A percentile compares a stretch with the other conserved stretches of the same genome.
phyloP scores from a whole-genome alignment of 768 basidiomycete genomes.

The Pilatotrama ljubarskyi region DNA sequence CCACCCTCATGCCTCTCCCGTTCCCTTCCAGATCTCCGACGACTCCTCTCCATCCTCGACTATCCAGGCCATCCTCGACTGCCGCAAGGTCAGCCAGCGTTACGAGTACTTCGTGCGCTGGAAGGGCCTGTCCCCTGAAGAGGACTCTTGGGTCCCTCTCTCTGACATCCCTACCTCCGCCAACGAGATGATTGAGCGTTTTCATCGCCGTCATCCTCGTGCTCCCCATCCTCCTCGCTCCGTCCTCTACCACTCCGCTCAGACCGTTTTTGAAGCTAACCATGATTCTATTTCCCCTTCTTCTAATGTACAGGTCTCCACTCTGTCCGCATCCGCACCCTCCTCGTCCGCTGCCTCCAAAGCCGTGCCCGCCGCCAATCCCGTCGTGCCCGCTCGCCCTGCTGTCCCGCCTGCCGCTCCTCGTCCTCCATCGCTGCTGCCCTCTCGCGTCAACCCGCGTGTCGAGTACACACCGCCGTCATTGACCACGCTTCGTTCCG shows the following conservation, averaged over 20 bases:
- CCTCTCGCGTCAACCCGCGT: neutral
- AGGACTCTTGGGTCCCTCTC: conserved; percentile 39
- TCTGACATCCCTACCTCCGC: conserved; percentile 34
- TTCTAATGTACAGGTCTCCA: neutral
- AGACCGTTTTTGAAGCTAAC: neutral
- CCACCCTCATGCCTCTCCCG: conserved; percentile 19
- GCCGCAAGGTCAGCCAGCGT: too few species aligned
- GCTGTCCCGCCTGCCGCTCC: neutral
- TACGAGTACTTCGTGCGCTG: conserved; percentile 36
- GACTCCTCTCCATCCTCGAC: neutral
- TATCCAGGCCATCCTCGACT: too few species aligned
- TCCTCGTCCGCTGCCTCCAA: neutral
- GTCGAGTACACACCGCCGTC: neutral
- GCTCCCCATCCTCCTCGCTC: conserved; percentile 33
- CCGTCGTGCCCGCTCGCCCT: neutral
- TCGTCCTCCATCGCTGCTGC: neutral
- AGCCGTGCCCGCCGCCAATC: neutral
- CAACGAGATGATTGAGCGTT: conserved; percentile 35
- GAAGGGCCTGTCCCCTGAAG: conserved; percentile 27
- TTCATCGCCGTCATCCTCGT: conserved; percentile 35
- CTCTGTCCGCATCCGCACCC: neutral
- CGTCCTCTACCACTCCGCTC: conserved; percentile 4
- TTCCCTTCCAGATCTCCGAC: conserved; percentile 8
- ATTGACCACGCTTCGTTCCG: conserved; percentile 6
- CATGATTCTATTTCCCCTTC: neutral